phyloP scores from a whole-genome alignment of 441 rosid species.

The Erodium trifolium region DNA sequence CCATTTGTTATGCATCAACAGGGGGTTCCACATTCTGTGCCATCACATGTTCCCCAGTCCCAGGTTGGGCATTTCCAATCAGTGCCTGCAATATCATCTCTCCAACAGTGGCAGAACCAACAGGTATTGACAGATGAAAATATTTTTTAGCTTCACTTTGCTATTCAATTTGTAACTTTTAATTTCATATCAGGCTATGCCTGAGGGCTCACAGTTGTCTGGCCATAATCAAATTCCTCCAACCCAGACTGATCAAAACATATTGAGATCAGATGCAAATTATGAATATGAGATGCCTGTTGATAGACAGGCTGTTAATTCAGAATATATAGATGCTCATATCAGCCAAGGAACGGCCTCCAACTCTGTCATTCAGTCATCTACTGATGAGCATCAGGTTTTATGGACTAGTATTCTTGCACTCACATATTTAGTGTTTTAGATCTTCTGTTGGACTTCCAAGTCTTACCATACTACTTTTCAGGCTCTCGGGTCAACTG shows the following conservation, averaged over 20 bases:
- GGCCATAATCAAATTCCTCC: conserved; percentile 39
- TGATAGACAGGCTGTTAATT: conserved; percentile 46
- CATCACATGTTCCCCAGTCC: conserved; percentile 50
- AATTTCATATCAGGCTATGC: conserved; percentile 34
- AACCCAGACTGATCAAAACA: conserved; percentile 41
- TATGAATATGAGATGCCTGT: conserved; percentile 45
- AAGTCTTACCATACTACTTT: not conserved
- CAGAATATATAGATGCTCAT: conserved; percentile 48
- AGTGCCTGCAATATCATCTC: conserved; percentile 34
- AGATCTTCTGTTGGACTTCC: no score
- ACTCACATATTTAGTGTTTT: no score
- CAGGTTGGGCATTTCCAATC: conserved; percentile 52
- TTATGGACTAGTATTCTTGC: not conserved
- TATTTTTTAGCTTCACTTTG: not conserved
- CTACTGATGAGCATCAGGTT: conserved; percentile 60
- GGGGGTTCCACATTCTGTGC: conserved; percentile 50
- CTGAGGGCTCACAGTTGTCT: conserved; percentile 45
- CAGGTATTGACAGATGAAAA: conserved; percentile 34
- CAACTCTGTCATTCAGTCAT: conserved; percentile 37
- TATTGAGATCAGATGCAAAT: conserved; percentile 41
- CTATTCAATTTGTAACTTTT: conserved; percentile 6
- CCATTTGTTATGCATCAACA: conserved; percentile 75
- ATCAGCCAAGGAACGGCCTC: conserved; percentile 37
- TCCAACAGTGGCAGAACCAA: conserved; percentile 68
- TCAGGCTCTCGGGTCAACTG: conserved; percentile 51